These are phyloP conservation scores for Boletus subluridellus DNA, from an alignment of 1,284 basidiomycete genomes.

Conservation along the genomic window DNA sequence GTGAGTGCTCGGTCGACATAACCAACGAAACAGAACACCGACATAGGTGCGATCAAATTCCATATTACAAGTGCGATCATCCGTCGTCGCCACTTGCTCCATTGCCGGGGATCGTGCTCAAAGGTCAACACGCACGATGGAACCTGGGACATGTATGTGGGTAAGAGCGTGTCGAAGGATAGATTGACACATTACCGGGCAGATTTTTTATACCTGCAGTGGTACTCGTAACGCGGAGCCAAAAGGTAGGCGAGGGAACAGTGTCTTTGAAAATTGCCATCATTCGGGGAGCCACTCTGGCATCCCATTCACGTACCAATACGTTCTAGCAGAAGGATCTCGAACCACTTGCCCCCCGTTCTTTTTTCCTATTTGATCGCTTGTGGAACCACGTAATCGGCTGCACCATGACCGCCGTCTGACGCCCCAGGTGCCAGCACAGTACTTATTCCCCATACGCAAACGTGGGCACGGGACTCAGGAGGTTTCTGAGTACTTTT, in stretches of 20 bases:
- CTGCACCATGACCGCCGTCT: not conserved
- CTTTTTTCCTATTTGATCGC: conserved; percentile 1
- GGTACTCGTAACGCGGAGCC: not conserved
- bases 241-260: not conserved
- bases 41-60: conserved; percentile 29
- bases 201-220: conserved; percentile 8
- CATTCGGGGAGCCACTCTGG: not conserved
- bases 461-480: not conserved
- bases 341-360: not conserved
- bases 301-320: conserved; percentile 5
- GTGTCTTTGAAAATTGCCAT: conserved; percentile 4
- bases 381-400: conserved; percentile 17
- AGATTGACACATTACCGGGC: not conserved
- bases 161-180: conserved; percentile 9
- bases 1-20: conserved; percentile 6
- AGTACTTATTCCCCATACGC: not conserved
- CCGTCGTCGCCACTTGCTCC: conserved; percentile 28
- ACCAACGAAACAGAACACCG: conserved; percentile 4
- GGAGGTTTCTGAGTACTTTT: not conserved
- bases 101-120: conserved; percentile 26
- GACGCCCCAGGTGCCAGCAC: not conserved
- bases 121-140: conserved; percentile 15
- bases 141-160: conserved; percentile 20
- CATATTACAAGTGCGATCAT: conserved; percentile 24
- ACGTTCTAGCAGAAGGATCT: not conserved